These are phyloP conservation scores for Triticum monococcum DNA, from an alignment of 176 grass and related monocot species.

Conservation along the genomic window DNA sequence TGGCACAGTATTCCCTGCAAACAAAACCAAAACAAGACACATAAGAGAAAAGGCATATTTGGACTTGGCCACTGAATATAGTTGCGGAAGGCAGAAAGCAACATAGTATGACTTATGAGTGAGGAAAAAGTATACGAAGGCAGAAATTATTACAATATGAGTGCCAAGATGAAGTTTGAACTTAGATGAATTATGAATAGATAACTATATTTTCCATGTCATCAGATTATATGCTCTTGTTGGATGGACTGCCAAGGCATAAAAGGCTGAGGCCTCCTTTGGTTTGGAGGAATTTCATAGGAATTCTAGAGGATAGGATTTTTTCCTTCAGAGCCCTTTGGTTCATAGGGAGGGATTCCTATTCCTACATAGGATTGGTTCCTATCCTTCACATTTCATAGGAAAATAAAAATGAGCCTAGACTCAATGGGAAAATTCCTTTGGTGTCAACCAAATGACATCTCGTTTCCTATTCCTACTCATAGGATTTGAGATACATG, in stretches of 20 bases:
- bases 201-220: not conserved
- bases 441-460: too few species aligned
- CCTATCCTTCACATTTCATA: too few species aligned
- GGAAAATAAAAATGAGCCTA: too few species aligned
- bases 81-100: not conserved
- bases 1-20: constrained; percentile 69
- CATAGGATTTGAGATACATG: too few species aligned
- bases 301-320: too few species aligned
- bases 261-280: not conserved
- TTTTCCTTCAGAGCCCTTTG: too few species aligned
- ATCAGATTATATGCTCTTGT: not conserved
- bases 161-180: not conserved
- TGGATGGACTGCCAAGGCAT: not conserved
- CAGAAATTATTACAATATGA: not conserved
- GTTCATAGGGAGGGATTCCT: too few species aligned
- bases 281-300: too few species aligned
- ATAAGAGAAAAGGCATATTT: constrained; percentile 11
- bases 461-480: too few species aligned
- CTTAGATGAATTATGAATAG: not conserved
- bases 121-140: not conserved
- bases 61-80: constrained; percentile 3
- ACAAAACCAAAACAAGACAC: not conserved
- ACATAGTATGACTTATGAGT: not conserved
- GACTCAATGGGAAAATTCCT: too few species aligned
- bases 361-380: too few species aligned